Base-by-base conservation (phyloP, 768 basidiomycete genomes). In the Lactarius evosmus region DNA sequence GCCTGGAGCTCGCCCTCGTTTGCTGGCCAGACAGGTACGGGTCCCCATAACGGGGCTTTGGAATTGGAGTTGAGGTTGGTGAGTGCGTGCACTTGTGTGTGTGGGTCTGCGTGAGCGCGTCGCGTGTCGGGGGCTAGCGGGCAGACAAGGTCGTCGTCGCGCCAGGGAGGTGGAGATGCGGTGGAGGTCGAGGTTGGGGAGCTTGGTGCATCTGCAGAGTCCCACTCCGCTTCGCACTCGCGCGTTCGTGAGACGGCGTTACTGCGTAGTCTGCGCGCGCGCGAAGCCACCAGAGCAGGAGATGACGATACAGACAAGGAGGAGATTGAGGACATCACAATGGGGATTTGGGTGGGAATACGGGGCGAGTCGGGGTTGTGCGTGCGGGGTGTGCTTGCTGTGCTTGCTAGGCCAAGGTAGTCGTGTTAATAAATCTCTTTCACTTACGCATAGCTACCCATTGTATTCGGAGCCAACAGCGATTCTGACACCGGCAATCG, bases 81-180 rank as follows among this genome's bases (percentile, higher is more conserved):
- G n/a, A 25, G n/a, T 19, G n/a, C 6, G 19, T 22, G 9, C 0
- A 7, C 5, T 2, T 55, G 54, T 1, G 33, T 4, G 30, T 27
- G 17, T 5, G 51, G 51, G 51, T 32, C 22, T 16, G 38, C 30
- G 27, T 22, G 33, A 7, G 9, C 19, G 22, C 6, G 3, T 14
- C 1, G 17, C 0, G 38, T 14, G n/a, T 29, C 1, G 5, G 53
- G 12, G n/a, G 63, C 53, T n/a, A 64, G 53, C 3, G 63, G 63
- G 36, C 63, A 64, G 44, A 64, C 32, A 30, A 64, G 58, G 30
- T 64, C 53, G 46, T 59, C 58, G n/a, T 40, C 33, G 58, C 36
- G 50, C 49, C 49, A 41, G n/a, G 63, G 52, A 0, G 27, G 40
- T 11, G 16, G 46, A 17, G 57, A 16, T 12, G 49, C 2, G 2